Base-by-base conservation (phyloP, 225 moss, liverwort and hornwort species). In the Sphagnum tenellum region DNA sequence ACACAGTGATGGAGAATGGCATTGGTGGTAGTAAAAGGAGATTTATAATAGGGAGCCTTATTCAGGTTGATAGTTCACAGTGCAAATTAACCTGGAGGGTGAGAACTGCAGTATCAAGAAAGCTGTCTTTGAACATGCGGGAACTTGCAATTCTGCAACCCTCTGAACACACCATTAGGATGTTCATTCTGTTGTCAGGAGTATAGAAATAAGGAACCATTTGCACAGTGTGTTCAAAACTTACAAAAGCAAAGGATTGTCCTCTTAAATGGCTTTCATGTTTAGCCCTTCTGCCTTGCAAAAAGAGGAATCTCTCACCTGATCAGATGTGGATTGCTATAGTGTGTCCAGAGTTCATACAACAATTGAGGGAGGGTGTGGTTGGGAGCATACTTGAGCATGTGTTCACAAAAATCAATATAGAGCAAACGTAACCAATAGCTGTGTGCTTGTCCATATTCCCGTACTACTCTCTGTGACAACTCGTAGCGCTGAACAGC, bases 391-490 rank as follows among this genome's bases (percentile, higher is more conserved):
- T 82, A 96, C 96, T 92, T 88, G 47, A 90, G 84, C 73, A 96
- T 77, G 73, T 80, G 89, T 70, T 90, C 92, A 67, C 92, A 92
- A 69, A 92, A 96, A 74, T 96, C 92, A 8, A 96, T 89, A 70
- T 88, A 96, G 45, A 96, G 81, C 47, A 92, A 73, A 63, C 96
- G 86, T 53, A 88, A 81, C 90, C 96, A 90, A 69, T 89, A 96
- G 82, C 92, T 96, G 48, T 85, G 84, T 49, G 82, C 96, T 78
- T 92, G 90, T n/a, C 86, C 96, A 74, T 78, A 96, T 47, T 96
- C 96, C 77, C 76, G 92, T 64, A 90, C 85, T 46, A 96, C 82
- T 72, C 78, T 85, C 74, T 82, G 79, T 62, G 92, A 88, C 69
- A 96, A 74, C 62, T 92, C 88, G 79, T 82, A 71, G 55, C 92